Evolutionary conservation across 179 eudicot species (phyloP).

Genomic region (Actinidia chinensis): DNA sequence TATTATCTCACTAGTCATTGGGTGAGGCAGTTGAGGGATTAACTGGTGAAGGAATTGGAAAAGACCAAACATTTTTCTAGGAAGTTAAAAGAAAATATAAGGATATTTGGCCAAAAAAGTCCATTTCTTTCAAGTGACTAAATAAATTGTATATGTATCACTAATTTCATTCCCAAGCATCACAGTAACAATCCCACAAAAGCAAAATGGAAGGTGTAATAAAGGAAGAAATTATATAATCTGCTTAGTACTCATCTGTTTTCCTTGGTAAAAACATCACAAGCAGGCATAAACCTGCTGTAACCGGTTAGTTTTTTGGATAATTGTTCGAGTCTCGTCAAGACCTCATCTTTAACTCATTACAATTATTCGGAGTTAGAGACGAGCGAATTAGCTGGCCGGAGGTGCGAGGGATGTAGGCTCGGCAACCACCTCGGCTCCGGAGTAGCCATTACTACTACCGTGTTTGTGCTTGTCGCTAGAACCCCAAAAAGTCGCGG

Average conservation of each 20-base stretch:
- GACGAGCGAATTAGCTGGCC: constrained; percentile 14
- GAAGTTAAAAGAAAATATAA: too few relatives aligned
- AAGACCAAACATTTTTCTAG: too few relatives aligned
- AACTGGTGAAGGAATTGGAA: too few relatives aligned
- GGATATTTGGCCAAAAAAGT: too few relatives aligned
- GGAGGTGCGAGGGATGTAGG: constrained; percentile 32
- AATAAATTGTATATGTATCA: too few relatives aligned
- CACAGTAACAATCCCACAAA: neutral
- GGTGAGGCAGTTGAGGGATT: too few relatives aligned
- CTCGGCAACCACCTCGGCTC: constrained; percentile 67
- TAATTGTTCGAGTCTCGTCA: neutral
- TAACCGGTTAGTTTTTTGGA: neutral
- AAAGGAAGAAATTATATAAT: neutral
- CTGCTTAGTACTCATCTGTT: neutral
- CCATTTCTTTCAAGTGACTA: too few relatives aligned
- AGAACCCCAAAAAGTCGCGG: constrained; percentile 56
- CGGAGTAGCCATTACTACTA: constrained; percentile 29
- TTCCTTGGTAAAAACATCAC: neutral
- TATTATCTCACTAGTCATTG: too few relatives aligned
- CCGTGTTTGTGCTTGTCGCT: constrained; percentile 35
- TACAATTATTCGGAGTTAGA: neutral
- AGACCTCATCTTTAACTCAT: neutral
- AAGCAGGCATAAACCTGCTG: neutral
- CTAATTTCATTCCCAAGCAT: neutral
- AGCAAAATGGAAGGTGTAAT: neutral